These are phyloP conservation scores for Corymbia calophylla DNA, from an alignment of 441 rosid species.

Conservation along the genomic window DNA sequence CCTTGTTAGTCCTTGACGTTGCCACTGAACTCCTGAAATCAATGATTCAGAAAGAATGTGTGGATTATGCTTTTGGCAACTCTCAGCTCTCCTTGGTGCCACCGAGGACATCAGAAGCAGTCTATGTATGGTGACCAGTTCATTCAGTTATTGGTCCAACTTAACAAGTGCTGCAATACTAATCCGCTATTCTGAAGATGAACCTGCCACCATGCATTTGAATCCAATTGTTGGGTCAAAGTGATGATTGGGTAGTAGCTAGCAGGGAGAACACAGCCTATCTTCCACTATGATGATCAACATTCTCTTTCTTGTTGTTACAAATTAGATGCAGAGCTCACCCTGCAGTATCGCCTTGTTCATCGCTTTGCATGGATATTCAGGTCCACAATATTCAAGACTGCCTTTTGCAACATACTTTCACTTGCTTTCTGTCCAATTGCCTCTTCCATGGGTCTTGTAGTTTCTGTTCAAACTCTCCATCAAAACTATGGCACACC, in stretches of 20 bases:
- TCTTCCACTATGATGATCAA: not conserved
- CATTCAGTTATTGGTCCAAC: not conserved
- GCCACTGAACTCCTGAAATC: not conserved
- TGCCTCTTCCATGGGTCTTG: not conserved
- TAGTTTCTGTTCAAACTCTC: not conserved
- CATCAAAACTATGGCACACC: not conserved
- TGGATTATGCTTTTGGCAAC: not conserved
- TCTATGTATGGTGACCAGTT: not conserved
- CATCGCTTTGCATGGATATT: not conserved
- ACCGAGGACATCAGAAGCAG: not conserved
- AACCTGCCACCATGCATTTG: too few species aligned
- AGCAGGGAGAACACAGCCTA: not conserved
- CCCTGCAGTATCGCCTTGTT: not conserved
- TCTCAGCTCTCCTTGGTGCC: not conserved
- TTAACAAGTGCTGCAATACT: too few species aligned
- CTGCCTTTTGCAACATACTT: not conserved
- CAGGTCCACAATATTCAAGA: not conserved
- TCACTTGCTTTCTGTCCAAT: not conserved
- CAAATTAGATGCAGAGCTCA: not conserved
- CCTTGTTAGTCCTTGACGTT: not conserved
- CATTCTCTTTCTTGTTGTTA: not conserved
- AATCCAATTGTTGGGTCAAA: not conserved
- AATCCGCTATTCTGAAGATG: too few species aligned
- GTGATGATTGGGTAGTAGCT: not conserved
- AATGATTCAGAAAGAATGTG: not conserved